phyloP scores from a whole-genome alignment of 2,329 filamentous ascomycete species.

The Eurotiales sp. region DNA sequence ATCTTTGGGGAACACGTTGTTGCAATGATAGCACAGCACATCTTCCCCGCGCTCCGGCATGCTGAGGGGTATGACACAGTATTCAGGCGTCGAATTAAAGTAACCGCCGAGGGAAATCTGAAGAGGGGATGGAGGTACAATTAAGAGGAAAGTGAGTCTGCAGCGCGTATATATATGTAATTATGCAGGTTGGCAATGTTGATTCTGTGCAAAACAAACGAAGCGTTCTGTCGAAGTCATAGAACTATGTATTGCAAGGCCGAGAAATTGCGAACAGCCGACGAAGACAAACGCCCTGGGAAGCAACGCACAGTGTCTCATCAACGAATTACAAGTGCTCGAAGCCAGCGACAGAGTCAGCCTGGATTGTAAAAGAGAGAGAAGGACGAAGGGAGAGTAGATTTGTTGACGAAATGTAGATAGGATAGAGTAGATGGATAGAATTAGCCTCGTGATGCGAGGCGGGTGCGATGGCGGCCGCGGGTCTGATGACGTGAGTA shows the following conservation, averaged over 20 bases:
- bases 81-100: not conserved
- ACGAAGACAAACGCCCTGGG: slow-evolving; percentile 2
- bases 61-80: not conserved
- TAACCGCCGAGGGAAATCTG: not conserved
- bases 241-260: not conserved
- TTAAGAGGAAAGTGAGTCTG: not conserved
- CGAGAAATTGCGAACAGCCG: slow-evolving; percentile 1
- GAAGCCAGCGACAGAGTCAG: not conserved
- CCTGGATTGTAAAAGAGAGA: not conserved
- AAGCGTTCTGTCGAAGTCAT: not conserved
- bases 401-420: too few relatives aligned
- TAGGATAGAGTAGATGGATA: not conserved
- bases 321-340: not conserved
- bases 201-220: not conserved
- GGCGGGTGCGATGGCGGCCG: slow-evolving; percentile 7
- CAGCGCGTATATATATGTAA: not conserved
- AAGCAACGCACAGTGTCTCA: not conserved
- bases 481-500: slow-evolving; percentile 18
- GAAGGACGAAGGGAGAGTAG: too few relatives aligned
- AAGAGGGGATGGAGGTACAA: not conserved
- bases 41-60: slow-evolving; percentile 55
- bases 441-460: not conserved
- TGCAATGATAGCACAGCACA: slow-evolving; percentile 81
- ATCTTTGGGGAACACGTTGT: slow-evolving; percentile 74
- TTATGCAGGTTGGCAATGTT: not conserved